Percentiles rank a stretch among this genome's conserved stretches.
These are phyloP conservation scores for Stemphylium beticola DNA, from an alignment of 2,329 filamentous ascomycete genomes.

Conservation along the genomic window DNA sequence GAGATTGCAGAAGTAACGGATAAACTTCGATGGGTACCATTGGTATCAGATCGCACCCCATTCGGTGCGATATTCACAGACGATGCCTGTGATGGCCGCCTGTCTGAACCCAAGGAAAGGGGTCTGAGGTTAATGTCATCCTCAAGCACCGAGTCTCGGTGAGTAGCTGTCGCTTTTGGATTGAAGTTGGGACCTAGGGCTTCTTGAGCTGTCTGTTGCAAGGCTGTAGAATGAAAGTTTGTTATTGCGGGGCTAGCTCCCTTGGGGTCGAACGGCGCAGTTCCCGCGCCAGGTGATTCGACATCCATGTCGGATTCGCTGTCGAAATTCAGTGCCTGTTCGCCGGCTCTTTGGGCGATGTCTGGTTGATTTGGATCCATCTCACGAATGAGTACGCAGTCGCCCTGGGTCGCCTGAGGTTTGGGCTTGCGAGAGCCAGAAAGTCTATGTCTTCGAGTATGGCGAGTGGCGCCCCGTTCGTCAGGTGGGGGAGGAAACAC, in stretches of 20 bases:
- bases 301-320: slow-evolving; percentile 50
- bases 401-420: slow-evolving; percentile 60
- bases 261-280: slow-evolving; percentile 6
- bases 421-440: slow-evolving; percentile 61
- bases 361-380: slow-evolving; percentile 71
- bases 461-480: slow-evolving; percentile 50
- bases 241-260: slow-evolving; percentile 7
- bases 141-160: slow-evolving; percentile 27
- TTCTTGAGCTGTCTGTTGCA: slow-evolving; percentile 27
- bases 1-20: slow-evolving; percentile 16
- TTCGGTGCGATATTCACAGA: slow-evolving; percentile 5
- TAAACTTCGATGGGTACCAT: slow-evolving; percentile 5
- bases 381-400: slow-evolving; percentile 70
- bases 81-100: slow-evolving; percentile 21
- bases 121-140: slow-evolving; percentile 15
- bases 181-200: slow-evolving; percentile 18
- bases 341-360: slow-evolving; percentile 64
- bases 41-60: slow-evolving; percentile 9
- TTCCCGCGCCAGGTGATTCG: slow-evolving; percentile 19
- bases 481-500: slow-evolving; percentile 22
- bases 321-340: slow-evolving; percentile 56
- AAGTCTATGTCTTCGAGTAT: slow-evolving; percentile 53
- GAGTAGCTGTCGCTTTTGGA: slow-evolving; percentile 17
- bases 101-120: slow-evolving; percentile 10
- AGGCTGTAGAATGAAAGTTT: slow-evolving; percentile 14